These are phyloP conservation scores for Ganoderma meredithae DNA, from an alignment of 1,284 basidiomycete species.

Conservation along the genomic window DNA sequence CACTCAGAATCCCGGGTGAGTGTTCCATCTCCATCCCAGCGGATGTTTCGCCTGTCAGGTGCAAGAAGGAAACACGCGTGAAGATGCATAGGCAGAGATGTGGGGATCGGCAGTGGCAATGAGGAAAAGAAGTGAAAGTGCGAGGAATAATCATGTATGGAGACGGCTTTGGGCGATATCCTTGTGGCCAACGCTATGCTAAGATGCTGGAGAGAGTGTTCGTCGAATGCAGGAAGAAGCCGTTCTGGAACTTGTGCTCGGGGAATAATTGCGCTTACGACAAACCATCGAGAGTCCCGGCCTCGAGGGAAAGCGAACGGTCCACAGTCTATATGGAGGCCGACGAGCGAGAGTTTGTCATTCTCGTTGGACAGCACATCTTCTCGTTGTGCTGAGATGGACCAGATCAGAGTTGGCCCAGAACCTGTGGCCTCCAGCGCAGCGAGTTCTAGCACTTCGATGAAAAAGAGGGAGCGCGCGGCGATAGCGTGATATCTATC, in stretches of 20 bases:
- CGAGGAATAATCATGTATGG: not conserved
- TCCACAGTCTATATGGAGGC: not conserved
- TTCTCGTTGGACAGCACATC: not conserved
- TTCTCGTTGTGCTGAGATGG: not conserved
- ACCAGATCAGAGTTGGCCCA: constrained; percentile 4
- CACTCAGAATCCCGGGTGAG: constrained; percentile 44
- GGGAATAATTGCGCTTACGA: not conserved
- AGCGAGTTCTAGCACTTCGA: constrained; percentile 14
- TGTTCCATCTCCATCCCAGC: constrained; percentile 38
- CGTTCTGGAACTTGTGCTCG: not conserved
- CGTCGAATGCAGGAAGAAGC: not conserved
- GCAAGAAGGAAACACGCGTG: constrained; percentile 44
- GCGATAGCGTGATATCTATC: constrained; percentile 17
- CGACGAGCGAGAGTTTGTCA: not conserved
- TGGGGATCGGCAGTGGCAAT: constrained; percentile 41
- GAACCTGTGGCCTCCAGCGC: not conserved
- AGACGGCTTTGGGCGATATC: constrained; percentile 13
- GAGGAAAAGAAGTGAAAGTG: constrained; percentile 37
- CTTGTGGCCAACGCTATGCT: constrained; percentile 26
- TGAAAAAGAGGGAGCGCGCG: constrained; percentile 26
- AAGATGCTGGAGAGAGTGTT: constrained; percentile 13
- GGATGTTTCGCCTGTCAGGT: constrained; percentile 45
- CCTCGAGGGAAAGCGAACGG: not conserved
- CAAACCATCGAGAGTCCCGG: not conserved
- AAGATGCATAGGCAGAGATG: constrained; percentile 42